A percentile compares a stretch with the other conserved stretches of the same genome.
These are phyloP conservation scores for Pythium brachiatum DNA, from an alignment of 352 stramenopile species.

Conservation along the genomic window DNA sequence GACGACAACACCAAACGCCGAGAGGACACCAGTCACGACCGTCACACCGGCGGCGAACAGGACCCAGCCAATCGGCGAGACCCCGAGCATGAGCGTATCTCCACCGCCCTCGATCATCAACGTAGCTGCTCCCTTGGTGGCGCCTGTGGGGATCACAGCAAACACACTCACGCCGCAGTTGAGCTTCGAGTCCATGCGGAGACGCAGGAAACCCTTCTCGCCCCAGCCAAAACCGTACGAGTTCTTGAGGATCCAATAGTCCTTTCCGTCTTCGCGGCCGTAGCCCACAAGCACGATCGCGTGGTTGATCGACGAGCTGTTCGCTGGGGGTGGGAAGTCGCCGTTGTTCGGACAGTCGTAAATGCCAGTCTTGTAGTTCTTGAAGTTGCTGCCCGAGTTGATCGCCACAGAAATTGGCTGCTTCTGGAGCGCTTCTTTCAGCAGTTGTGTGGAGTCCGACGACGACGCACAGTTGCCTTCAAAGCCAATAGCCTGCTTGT, in stretches of 20 bases:
- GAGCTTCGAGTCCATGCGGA: slow-evolving; percentile 64
- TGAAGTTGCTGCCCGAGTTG: slow-evolving; percentile 64
- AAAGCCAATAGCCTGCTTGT: slow-evolving; percentile 56
- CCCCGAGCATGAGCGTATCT: slow-evolving; percentile 29
- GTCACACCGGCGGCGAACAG: slow-evolving; percentile 13
- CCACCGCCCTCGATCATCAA: slow-evolving; percentile 48
- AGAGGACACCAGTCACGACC: slow-evolving; percentile 28
- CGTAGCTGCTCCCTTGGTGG: slow-evolving; percentile 36
- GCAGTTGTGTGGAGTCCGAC: slow-evolving; percentile 45
- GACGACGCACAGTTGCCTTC: slow-evolving; percentile 48
- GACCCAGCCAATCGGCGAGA: slow-evolving; percentile 34
- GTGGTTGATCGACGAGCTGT: slow-evolving; percentile 60
- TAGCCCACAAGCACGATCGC: slow-evolving; percentile 74
- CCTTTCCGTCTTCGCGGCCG: slow-evolving; percentile 30
- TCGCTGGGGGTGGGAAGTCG: slow-evolving; percentile 51
- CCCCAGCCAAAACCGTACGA: slow-evolving; percentile 71
- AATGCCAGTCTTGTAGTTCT: slow-evolving; percentile 71
- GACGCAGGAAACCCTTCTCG: slow-evolving; percentile 56
- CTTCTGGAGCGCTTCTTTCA: slow-evolving; percentile 59
- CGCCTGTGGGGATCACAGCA: slow-evolving; percentile 56
- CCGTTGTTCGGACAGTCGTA: slow-evolving; percentile 66
- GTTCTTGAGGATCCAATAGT: slow-evolving; percentile 85
- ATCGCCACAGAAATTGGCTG: slow-evolving; percentile 72
- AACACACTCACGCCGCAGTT: slow-evolving; percentile 81
- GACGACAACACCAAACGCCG: slow-evolving; percentile 28